Base-by-base conservation (phyloP, 768 basidiomycete genomes). In the Rhizopogon rudus region DNA sequence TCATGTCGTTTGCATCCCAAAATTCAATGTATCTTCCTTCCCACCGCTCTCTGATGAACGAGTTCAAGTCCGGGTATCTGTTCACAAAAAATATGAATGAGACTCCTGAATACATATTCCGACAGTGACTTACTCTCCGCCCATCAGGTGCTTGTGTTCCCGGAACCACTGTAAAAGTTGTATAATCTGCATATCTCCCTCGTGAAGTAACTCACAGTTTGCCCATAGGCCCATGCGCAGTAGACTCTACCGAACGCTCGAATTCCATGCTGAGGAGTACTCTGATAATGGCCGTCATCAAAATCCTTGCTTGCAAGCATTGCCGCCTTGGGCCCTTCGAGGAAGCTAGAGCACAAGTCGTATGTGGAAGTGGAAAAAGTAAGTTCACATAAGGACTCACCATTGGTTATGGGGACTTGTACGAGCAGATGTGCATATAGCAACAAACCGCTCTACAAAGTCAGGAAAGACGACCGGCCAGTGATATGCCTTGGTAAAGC, bases 391-490 rank as follows among this genome's bases (percentile, higher is more conserved):
- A 46, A 62, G 6, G 14, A 22, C 20, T 2, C 60, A 79, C 82
- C 79, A 81, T 71, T 79, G 71, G 59, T 82, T 82, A 54, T 83
- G 81, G 2, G 73, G 74, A 61, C 78, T 81, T 3, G 81, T 82
- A 33, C 79, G 71, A 14, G 80, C 82, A 13, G 81, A 82, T 43
- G 79, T 77, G 60, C 82, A 83, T 56, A 83, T 74, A 29, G 63
- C 55, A 16, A 45, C 56, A 48, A 61, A 78, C 76, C 69, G 75
- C 56, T 81, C 75, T 25, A 84, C 77, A 33, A 76, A 77, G 51
- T 83, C 81, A 2, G 82, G 81, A 57, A 77, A 81, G 59, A 82
- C 67, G n/a, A 78, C 75, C 1, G 81, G 67, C 82, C 80, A 83
- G 58, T 83, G 73, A 61, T 82, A 83, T 0, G 81, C 76, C 77